Evolutionary conservation across 2,329 filamentous ascomycete genomes (phyloP), one percentile per base, ranked within the genome.

Genomic region (Fusarium chuoi): DNA sequence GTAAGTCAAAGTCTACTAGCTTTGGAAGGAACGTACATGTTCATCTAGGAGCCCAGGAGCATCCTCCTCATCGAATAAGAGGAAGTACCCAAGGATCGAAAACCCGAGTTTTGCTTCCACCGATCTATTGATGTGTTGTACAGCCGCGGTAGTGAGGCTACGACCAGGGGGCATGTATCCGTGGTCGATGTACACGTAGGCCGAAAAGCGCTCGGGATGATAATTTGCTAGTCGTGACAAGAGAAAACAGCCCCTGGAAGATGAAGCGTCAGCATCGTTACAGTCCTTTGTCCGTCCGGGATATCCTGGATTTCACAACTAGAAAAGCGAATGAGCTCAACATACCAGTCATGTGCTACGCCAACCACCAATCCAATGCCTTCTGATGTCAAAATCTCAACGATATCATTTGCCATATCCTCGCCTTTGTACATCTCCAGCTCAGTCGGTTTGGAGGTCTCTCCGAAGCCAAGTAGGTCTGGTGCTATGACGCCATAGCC

Each of bases 1-100:
- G 46, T 0, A 49, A 30, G 1, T 18, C 10, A n/a, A 30, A n/a
- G 4, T 17, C 14, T 5, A 13, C 11, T 10, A 22, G 3, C 0
- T 4, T 9, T n/a, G 14, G 10, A n/a, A 13, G 10, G 14, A n/a
- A 30, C 46, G 13, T n/a, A 22, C 46, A n/a, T 49, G 46, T 49
- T 30, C 20, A 18, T 33, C 10, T 9, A 49, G 14, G 2, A 49
- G 46, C 15, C 5, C 6, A 3, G 28, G 14, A 30, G 46, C 46
- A 30, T 30, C 46, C 0, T 49, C 14, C 0, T 49, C 46, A 3
- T 49, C 15, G 6, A 30, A 49, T 4, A 49, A 6, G 6, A 30
- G 46, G 10, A 49, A 49, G 5, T 49, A 49, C 15, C 28, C 46
- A 1, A 30, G 28, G 22, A 49, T 30, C 10, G 46, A 49, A n/a